A percentile compares a stretch with the other conserved stretches of the same genome.
phyloP scores from a whole-genome alignment of 345 rosid species.

The Citrus cavaleriei region DNA sequence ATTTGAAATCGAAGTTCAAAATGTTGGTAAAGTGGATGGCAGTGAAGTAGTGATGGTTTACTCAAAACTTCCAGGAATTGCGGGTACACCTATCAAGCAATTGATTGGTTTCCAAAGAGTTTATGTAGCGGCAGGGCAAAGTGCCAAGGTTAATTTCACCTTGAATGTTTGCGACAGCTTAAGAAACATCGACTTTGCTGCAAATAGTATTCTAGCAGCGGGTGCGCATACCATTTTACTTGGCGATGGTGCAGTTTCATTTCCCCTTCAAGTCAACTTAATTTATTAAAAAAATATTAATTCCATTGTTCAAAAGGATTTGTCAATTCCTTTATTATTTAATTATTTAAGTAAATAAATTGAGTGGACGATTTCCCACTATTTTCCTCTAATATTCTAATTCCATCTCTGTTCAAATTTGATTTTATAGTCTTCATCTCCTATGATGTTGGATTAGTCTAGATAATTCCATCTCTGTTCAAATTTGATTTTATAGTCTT shows the following conservation, averaged over 20 bases:
- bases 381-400: no score
- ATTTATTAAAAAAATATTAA: not conserved
- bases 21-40: constrained; percentile 25
- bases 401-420: no score
- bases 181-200: constrained; percentile 11
- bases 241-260: constrained; percentile 16
- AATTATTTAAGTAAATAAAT: no score
- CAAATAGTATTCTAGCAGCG: constrained; percentile 13
- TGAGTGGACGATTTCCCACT: no score
- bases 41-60: constrained; percentile 28
- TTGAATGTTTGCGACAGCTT: constrained; percentile 32
- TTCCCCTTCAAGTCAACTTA: not conserved
- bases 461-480: no score
- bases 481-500: no score
- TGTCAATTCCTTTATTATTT: no score
- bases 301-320: no score
- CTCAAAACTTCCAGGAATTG: constrained; percentile 32
- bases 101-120: constrained; percentile 36
- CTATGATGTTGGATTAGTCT: no score
- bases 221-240: constrained; percentile 25
- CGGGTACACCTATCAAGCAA: constrained; percentile 17
- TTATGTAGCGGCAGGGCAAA: not conserved
- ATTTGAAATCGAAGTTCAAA: constrained; percentile 18
- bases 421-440: no score
- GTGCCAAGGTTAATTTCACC: not conserved